These are phyloP conservation scores for Spiraea crenata DNA, from an alignment of 331 rosid species.

Conservation along the genomic window DNA sequence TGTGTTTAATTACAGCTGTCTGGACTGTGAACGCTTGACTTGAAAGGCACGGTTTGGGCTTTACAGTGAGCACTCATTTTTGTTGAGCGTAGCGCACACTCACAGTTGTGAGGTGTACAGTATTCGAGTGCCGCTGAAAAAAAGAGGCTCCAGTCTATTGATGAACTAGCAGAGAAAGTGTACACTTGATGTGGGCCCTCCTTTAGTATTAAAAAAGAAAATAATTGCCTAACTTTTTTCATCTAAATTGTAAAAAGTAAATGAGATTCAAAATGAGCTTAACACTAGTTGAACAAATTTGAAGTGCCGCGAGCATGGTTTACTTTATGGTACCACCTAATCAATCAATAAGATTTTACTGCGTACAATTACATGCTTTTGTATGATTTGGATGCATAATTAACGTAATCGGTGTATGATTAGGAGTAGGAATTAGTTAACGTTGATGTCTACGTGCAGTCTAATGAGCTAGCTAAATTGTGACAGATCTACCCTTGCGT, in stretches of 20 bases:
- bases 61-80: neutral
- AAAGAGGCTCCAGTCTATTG: neutral
- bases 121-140: conserved; percentile 10
- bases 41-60: neutral
- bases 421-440: neutral
- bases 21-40: neutral
- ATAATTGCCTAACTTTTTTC: neutral
- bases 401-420: neutral
- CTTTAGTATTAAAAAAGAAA: neutral
- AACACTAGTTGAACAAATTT: no score
- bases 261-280: no score
- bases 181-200: no score
- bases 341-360: no score
- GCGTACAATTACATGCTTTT: no score
- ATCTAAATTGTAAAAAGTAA: no score
- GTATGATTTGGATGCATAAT: neutral
- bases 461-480: neutral
- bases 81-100: conserved; percentile 1
- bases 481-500: neutral
- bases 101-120: neutral
- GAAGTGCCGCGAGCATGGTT: no score
- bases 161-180: neutral
- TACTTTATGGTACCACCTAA: no score
- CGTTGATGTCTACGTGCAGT: neutral
- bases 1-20: neutral